These are phyloP conservation scores for Alternaria tenuissima DNA, from an alignment of 2,329 filamentous ascomycete species.

Conservation along the genomic window DNA sequence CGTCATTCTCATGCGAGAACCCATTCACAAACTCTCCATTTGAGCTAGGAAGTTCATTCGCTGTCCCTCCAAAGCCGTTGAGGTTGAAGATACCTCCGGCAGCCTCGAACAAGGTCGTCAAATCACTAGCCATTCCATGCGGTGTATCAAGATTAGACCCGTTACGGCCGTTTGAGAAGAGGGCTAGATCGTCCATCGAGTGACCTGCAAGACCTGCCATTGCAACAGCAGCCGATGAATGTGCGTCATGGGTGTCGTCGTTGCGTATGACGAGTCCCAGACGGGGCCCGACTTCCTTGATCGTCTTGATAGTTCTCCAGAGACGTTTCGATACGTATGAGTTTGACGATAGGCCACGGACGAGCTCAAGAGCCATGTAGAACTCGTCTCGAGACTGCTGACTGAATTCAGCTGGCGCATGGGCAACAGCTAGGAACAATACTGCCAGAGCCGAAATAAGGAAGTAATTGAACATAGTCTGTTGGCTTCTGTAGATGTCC, in stretches of 20 bases:
- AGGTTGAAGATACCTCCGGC: constrained; percentile 60
- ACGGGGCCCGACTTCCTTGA: constrained; percentile 75
- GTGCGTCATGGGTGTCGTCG: constrained; percentile 60
- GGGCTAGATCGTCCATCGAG: constrained; percentile 64
- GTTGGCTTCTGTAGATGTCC: constrained; percentile 74
- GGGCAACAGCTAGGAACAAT: constrained; percentile 77
- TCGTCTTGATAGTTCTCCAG: constrained; percentile 74
- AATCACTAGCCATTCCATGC: constrained; percentile 68
- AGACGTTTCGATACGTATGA: constrained; percentile 76
- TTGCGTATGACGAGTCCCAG: constrained; percentile 66
- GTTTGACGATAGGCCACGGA: constrained; percentile 75
- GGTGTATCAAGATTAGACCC: constrained; percentile 57
- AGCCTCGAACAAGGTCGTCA: constrained; percentile 70
- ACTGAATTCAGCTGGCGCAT: constrained; percentile 76
- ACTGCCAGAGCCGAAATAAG: constrained; percentile 77
- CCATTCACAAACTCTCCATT: constrained; percentile 55
- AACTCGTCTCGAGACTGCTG: constrained; percentile 76
- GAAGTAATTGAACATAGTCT: constrained; percentile 84
- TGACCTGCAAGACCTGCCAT: constrained; percentile 72
- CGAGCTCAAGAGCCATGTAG: constrained; percentile 77
- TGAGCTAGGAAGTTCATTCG: constrained; percentile 45
- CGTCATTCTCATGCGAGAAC: constrained; percentile 66
- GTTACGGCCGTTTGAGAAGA: constrained; percentile 54
- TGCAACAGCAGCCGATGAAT: constrained; percentile 69
- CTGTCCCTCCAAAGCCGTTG: constrained; percentile 36